Percentiles rank a stretch among this genome's conserved stretches.
Evolutionary conservation across 2,329 filamentous ascomycete species (phyloP).

Genomic region (Phialocephala subalpina): DNA sequence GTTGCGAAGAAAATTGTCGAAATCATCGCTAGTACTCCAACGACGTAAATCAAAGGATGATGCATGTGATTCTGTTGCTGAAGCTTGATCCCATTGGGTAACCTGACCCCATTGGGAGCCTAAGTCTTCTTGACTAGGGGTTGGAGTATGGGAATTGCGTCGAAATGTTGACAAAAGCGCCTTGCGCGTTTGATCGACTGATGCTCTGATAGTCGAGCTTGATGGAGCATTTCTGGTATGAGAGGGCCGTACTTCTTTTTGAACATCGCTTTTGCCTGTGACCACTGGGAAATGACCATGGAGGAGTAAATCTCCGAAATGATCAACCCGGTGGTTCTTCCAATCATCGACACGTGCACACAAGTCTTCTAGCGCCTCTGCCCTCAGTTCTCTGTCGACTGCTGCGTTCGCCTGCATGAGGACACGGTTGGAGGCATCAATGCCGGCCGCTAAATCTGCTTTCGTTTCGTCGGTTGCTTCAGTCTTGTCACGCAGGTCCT

Average conservation of each 20-base stretch:
- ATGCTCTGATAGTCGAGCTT: slow-evolving; percentile 13
- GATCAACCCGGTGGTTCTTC: slow-evolving; percentile 90
- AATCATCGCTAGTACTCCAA: slow-evolving; percentile 1
- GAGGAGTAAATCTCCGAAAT: slow-evolving; percentile 88
- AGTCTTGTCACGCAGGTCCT: slow-evolving; percentile 89
- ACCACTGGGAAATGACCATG: slow-evolving; percentile 92
- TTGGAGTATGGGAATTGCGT: not conserved
- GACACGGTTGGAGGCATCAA: slow-evolving; percentile 82
- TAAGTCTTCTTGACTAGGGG: not conserved
- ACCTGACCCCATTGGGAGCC: slow-evolving; percentile 7
- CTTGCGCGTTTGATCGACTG: slow-evolving; percentile 31
- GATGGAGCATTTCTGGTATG: slow-evolving; percentile 28
- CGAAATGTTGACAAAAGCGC: slow-evolving; percentile 23
- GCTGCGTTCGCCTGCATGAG: slow-evolving; percentile 88
- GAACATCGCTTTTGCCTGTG: slow-evolving; percentile 87
- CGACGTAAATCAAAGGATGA: not conserved
- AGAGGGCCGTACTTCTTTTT: slow-evolving; percentile 69
- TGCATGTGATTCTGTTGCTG: not conserved
- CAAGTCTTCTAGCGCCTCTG: slow-evolving; percentile 85
- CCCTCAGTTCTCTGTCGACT: slow-evolving; percentile 85
- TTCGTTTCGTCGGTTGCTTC: slow-evolving; percentile 74
- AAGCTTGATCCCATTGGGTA: slow-evolving; percentile 7
- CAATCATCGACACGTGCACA: slow-evolving; percentile 90
- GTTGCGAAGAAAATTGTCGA: slow-evolving; percentile 14
- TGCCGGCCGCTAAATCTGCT: slow-evolving; percentile 77